phyloP scores from a whole-genome alignment of 1,284 basidiomycete genomes.

The Coniferiporia weirii region DNA sequence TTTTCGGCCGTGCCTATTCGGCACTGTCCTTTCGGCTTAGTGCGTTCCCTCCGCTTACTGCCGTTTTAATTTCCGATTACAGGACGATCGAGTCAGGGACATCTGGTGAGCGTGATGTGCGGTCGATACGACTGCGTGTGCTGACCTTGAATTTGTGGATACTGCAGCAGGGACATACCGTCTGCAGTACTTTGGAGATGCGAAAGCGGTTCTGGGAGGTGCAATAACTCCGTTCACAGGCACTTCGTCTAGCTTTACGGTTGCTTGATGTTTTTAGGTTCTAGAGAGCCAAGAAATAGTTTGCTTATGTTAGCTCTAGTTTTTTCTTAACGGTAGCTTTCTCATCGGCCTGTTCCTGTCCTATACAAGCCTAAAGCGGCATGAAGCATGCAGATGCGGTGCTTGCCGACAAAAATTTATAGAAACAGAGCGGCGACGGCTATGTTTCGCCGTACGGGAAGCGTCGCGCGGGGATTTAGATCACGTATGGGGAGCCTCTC shows the following conservation, averaged over 20 bases:
- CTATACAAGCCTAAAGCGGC: too few relatives aligned
- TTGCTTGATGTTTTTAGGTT: constrained; percentile 25
- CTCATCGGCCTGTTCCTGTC: too few relatives aligned
- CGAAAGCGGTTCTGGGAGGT: constrained; percentile 55
- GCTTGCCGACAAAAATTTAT: too few relatives aligned
- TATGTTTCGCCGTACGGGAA: too few relatives aligned
- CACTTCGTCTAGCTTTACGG: constrained; percentile 54
- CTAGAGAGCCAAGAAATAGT: too few relatives aligned
- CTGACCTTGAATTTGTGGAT: not conserved
- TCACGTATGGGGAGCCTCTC: too few relatives aligned
- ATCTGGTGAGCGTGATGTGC: constrained; percentile 35
- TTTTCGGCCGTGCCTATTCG: not conserved
- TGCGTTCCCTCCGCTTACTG: not conserved
- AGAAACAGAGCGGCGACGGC: too few relatives aligned
- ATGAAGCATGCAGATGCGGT: too few relatives aligned
- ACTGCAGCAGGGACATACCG: constrained; percentile 60
- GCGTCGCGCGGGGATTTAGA: too few relatives aligned
- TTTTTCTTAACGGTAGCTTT: too few relatives aligned
- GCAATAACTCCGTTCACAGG: constrained; percentile 57
- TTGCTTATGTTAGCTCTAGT: too few relatives aligned
- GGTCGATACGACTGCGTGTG: constrained; percentile 7
- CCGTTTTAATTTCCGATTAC: constrained; percentile 1
- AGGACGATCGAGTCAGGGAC: constrained; percentile 66
- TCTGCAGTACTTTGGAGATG: constrained; percentile 68
- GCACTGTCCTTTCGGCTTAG: not conserved